Evolutionary conservation across 2,329 filamentous ascomycete genomes (phyloP), one percentile per base, ranked within the genome.

Genomic region (Shiraia sp.): DNA sequence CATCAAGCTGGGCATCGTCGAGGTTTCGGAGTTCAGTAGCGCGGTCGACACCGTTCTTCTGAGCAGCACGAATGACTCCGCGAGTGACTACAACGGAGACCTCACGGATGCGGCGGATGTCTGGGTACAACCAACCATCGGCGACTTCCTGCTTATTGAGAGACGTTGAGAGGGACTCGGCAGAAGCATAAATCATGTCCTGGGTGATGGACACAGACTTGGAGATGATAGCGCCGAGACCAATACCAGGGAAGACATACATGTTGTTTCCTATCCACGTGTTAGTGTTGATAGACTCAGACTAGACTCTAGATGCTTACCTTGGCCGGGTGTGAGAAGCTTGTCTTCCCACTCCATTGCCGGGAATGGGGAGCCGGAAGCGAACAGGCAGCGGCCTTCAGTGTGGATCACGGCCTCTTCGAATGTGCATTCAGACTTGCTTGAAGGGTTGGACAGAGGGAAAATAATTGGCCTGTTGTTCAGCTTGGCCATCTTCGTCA

Each of bases 371-470:
- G 90, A 96, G 51, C 93, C 93, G 5, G 90, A 96, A 36, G 93
- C 93, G 65, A 99, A 99, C 68, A 99, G 83, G 60, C 85, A 90
- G 40, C 85, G 88, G 48, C 92, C 92, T 45, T 97, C 87, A 9
- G 92, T 97, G 84, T 92, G 85, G 62, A 84, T 81, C 63, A 97
- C 81, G 12, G 93, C 93, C 66, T 93, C 88, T 77, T 96, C 91
- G 63, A 95, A 97, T 12, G 90, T 96, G 76, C 93, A 97, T 75
- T 99, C 93, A 7, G 92, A 95, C 78, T 97, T 96, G 74, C 87
- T 91, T 36, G 91, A 85, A 35, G 93, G 93, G 76, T 99, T 97
- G 72, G 89, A 95, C 30, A 99, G 85, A 40, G 92, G 92, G 83
- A 99, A 97, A 62, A 78, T 73, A 65, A 78, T 72, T 49, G 93